A percentile compares a stretch with the other conserved stretches of the same genome.
phyloP scores from a whole-genome alignment of 2,329 filamentous ascomycete species.

The Pezicula neosporulosa region DNA sequence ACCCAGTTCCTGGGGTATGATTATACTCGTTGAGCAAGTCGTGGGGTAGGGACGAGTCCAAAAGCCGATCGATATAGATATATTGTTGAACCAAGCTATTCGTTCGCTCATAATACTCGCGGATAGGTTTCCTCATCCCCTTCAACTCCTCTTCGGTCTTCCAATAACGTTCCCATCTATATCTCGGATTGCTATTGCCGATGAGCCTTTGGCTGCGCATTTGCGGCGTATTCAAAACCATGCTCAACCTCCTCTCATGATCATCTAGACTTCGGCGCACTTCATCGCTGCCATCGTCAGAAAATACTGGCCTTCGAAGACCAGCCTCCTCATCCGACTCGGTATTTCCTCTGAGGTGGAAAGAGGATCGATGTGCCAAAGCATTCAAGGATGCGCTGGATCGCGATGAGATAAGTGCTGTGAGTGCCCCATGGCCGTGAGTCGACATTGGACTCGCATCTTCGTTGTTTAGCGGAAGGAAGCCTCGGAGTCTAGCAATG shows the following conservation, averaged over 20 bases:
- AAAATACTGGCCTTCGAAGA: conserved; percentile 7
- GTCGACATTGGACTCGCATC: conserved; percentile 25
- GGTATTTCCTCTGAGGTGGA: conserved; percentile 9
- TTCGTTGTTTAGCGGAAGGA: conserved; percentile 21
- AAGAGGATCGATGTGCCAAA: conserved; percentile 14
- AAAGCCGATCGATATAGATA: conserved; percentile 84
- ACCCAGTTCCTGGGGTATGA: conserved; percentile 31
- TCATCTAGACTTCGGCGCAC: conserved; percentile 10
- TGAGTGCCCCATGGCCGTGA: conserved; percentile 26
- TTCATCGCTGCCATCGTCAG: conserved; percentile 17
- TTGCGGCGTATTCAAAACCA: conserved; percentile 62
- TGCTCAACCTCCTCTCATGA: conserved; percentile 56
- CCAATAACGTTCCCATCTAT: conserved; percentile 85
- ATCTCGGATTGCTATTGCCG: conserved; percentile 81
- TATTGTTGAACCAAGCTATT: conserved; percentile 91
- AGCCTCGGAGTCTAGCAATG: conserved; percentile 20
- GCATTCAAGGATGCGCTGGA: conserved; percentile 21
- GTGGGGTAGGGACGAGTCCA: conserved; percentile 91
- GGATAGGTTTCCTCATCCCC: conserved; percentile 68
- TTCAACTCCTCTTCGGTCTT: conserved; percentile 74
- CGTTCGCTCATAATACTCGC: conserved; percentile 83
- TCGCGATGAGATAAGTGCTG: conserved; percentile 24
- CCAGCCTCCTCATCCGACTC: conserved; percentile 21
- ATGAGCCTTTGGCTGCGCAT: conserved; percentile 84
- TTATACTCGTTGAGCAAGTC: conserved; percentile 89